Evolutionary conservation across 1,139 yeast genomes (phyloP).

Genomic region (Lodderomyces orthopsilosis): DNA sequence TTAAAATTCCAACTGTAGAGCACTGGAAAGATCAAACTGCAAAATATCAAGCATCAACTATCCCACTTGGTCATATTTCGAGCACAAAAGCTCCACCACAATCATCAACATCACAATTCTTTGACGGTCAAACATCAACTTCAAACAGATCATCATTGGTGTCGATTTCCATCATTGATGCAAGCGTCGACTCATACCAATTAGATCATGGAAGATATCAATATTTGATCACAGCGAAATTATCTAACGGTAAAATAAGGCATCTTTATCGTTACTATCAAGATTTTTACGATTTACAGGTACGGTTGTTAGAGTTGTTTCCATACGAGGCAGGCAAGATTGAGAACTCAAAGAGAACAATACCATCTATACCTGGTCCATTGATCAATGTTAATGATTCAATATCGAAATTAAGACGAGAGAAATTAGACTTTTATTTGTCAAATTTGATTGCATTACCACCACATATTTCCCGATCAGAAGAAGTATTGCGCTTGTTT

Average conservation of each 20-base stretch:
- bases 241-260: constrained; percentile 68
- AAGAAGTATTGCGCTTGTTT: constrained; percentile 69
- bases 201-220: constrained; percentile 87
- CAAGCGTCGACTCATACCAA: constrained; percentile 77
- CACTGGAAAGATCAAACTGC: constrained; percentile 94
- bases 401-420: constrained; percentile 80
- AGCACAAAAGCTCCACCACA: constrained; percentile 22
- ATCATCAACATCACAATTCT: constrained; percentile 40
- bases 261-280: constrained; percentile 87
- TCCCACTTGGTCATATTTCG: constrained; percentile 62
- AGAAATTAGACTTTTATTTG: constrained; percentile 81
- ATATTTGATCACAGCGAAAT: constrained; percentile 70
- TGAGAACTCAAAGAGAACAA: constrained; percentile 65
- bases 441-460: constrained; percentile 75
- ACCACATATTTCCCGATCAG: constrained; percentile 66
- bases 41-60: constrained; percentile 87
- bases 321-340: constrained; percentile 93
- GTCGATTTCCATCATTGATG: constrained; percentile 46
- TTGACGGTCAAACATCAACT: constrained; percentile 19
- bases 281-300: constrained; percentile 94
- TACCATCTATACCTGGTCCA: constrained; percentile 97
- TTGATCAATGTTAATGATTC: constrained; percentile 87
- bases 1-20: constrained; percentile 84
- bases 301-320: constrained; percentile 74
- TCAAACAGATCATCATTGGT: constrained; percentile 36